A percentile compares a stretch with the other conserved stretches of the same genome.
Evolutionary conservation across 2,329 filamentous ascomycete species (phyloP).

Genomic region (Fusarium sp.): DNA sequence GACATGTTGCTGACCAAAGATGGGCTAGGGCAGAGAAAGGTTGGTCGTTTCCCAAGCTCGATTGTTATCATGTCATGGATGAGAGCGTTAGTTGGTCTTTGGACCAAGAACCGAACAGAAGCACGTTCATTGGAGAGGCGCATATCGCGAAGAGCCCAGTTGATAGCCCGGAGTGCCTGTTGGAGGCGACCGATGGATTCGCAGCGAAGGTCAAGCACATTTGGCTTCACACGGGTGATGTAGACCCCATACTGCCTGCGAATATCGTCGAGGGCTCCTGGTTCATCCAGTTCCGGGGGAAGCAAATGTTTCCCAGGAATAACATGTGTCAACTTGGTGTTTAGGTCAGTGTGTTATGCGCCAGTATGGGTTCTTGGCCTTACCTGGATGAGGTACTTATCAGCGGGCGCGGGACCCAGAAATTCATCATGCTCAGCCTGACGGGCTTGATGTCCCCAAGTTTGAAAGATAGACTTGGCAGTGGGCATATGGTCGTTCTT

Average conservation of each 20-base stretch:
- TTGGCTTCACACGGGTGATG: constrained; percentile 43
- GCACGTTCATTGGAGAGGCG: constrained; percentile 44
- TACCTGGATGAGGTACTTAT: constrained; percentile 43
- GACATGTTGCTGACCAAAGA: background rate
- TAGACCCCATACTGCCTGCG: constrained; percentile 48
- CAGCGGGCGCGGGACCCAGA: constrained; percentile 41
- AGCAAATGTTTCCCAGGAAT: constrained; percentile 47
- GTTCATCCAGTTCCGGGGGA: constrained; percentile 42
- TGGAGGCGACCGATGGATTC: constrained; percentile 41
- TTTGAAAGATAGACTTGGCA: constrained; percentile 41
- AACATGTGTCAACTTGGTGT: constrained; percentile 39
- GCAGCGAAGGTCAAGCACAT: constrained; percentile 45
- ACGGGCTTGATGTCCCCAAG: constrained; percentile 27
- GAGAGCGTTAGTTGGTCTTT: constrained; percentile 36
- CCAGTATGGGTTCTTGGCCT: background rate
- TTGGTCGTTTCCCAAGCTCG: constrained; percentile 43
- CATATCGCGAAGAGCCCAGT: constrained; percentile 50
- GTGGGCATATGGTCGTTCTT: constrained; percentile 25
- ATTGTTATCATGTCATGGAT: constrained; percentile 35
- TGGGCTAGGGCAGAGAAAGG: constrained; percentile 14
- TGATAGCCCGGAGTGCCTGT: constrained; percentile 46
- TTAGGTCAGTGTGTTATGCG: background rate
- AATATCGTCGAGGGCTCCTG: constrained; percentile 44
- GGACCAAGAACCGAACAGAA: constrained; percentile 45
- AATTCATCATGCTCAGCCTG: constrained; percentile 37